Conservation (phyloP, 179 eudicot genomes). For the Gypsophila paniculata region DNA sequence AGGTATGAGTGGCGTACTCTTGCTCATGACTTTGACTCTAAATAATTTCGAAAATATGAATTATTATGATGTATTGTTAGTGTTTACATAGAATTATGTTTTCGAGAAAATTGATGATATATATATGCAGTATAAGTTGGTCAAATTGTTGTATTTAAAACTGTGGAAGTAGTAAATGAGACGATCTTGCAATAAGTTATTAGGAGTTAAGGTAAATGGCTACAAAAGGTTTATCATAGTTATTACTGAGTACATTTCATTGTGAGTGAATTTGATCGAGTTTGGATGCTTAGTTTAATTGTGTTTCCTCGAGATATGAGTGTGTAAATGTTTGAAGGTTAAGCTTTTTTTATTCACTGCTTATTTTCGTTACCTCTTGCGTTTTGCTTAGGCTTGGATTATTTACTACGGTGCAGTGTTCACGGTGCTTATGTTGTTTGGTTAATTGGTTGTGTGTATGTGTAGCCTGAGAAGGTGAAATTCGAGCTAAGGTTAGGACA, state of each 20-base stretch:
- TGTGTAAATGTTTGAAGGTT: neutral
- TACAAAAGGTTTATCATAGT: no score
- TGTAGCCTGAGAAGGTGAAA: constrained; percentile 93
- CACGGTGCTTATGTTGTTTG: constrained; percentile 18
- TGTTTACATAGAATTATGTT: no score
- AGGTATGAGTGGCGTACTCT: constrained; percentile 37
- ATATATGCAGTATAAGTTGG: no score
- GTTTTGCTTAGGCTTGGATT: neutral
- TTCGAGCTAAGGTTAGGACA: constrained; percentile 92
- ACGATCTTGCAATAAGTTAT: no score
- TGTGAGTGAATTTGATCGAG: neutral
- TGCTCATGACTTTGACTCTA: neutral
- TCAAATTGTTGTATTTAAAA: no score
- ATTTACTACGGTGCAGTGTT: neutral
- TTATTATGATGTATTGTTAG: no score
- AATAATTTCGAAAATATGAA: no score
- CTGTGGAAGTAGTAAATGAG: no score
- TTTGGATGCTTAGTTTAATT: neutral
- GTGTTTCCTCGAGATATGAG: neutral
- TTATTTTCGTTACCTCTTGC: neutral
- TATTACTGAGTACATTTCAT: no score
- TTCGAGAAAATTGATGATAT: no score
- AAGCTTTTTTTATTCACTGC: neutral
- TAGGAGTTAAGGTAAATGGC: no score
- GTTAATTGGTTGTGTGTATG: constrained; percentile 7